Evolutionary conservation across 2,329 filamentous ascomycete genomes (phyloP), one percentile per base, ranked within the genome.

Genomic region (Aureobasidium sp.): DNA sequence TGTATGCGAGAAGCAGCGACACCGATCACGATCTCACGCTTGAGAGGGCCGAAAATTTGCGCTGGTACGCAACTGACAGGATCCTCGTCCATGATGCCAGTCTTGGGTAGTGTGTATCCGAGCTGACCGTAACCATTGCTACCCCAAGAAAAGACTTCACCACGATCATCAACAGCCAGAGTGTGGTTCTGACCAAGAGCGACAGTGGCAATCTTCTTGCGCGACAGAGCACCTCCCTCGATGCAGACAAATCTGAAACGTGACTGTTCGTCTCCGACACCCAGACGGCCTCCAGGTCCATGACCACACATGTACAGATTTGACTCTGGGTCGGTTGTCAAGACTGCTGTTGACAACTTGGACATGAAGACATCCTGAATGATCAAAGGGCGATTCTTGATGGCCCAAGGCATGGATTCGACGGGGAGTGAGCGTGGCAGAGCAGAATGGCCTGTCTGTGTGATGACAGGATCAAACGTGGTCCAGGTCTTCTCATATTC

Each of bases 101-200:
- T 82, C 65, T 81, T 80, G 1, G 91, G 90, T 17, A 96, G 78
- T 20, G 82, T 78, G 72, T 96, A 97, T 5, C 94, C 94, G 15
- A 99, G 81, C 72, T 97, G 93, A 1, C 88, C 91, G 71, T 85
- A 87, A 8, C 82, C 86, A 69, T 97, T 97, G 66, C 88, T 89
- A 8, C 94, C 94, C 94, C 94, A 99, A 1, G 91, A 94, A 79
- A 90, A 96, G 6, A 96, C 84, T 67, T 95, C 90, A n/a, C 94
- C 93, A 59, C 87, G 82, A n/a, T 86, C 86, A 3, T 90, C 89
- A 6, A 97, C 79, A 1, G 91, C 93, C 72, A 99, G 81, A 3
- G 89, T 90, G 72, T 99, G 94, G 67, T 96, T 94, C 71, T 95
- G 90, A 0, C 94, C 94, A 3, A 99, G 81, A 1, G 91, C 91